A percentile compares a stretch with the other conserved stretches of the same genome.
Conservation (phyloP, 1,284 basidiomycete species). For the Microbotryum violaceum region DNA sequence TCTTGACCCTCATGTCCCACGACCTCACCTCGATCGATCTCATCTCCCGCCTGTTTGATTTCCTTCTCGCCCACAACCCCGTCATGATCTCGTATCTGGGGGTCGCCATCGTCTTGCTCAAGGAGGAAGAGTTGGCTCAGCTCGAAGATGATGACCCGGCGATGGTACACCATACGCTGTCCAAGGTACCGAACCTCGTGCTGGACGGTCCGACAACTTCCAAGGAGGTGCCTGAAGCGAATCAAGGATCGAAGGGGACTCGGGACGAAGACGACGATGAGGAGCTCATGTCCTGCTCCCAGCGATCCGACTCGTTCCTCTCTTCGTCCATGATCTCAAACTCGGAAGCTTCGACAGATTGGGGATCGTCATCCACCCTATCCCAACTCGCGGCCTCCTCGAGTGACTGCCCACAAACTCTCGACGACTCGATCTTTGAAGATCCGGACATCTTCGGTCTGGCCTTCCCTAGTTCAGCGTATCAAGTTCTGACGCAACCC, state of each 20-base stretch:
- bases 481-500: not conserved
- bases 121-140: not conserved
- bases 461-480: conserved; percentile 6
- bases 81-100: conserved; percentile 37
- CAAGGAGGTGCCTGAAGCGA: not conserved
- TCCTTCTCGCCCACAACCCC: conserved; percentile 36
- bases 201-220: not conserved
- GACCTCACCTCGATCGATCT: conserved; percentile 32
- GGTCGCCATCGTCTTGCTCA: conserved; percentile 15
- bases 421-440: conserved; percentile 24
- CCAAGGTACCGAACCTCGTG: conserved; percentile 28
- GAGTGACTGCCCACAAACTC: conserved; percentile 14
- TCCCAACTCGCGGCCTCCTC: conserved; percentile 9
- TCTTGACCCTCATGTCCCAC: conserved; percentile 37
- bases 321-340: conserved; percentile 2
- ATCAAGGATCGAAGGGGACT: not conserved
- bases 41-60: conserved; percentile 36
- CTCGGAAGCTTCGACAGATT: too few relatives aligned
- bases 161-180: conserved; percentile 32
- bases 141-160: conserved; percentile 29
- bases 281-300: conserved; percentile 17
- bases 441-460: conserved; percentile 26
- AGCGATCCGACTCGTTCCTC: conserved; percentile 4
- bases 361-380: not conserved
- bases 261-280: conserved; percentile 12